Conservation (phyloP, 176 grass and related monocot species). For the Musa schizocarpa region DNA sequence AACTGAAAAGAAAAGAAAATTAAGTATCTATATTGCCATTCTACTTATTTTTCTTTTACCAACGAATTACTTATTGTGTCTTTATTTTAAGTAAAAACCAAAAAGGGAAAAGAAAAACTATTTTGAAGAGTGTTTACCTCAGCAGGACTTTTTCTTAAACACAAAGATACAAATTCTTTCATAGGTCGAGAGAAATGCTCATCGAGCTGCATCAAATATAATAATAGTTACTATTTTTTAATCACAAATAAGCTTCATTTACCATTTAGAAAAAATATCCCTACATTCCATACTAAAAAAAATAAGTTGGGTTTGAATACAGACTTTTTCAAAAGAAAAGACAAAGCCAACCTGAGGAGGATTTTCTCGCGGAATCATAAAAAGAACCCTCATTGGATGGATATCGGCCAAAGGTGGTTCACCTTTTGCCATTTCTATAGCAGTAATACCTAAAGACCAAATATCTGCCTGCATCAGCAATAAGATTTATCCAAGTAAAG, state of each 20-base stretch:
- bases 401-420: conserved; percentile 98
- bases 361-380: conserved; percentile 99
- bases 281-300: not conserved
- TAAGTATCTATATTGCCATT: too few relatives aligned
- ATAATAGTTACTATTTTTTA: not conserved
- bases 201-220: conserved; percentile 63
- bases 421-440: conserved; percentile 99
- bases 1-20: too few relatives aligned
- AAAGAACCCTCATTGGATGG: conserved; percentile 99
- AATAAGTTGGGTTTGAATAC: not conserved
- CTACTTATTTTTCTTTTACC: too few relatives aligned
- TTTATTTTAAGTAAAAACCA: not conserved
- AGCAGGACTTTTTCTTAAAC: conserved; percentile 84
- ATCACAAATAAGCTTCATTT: not conserved
- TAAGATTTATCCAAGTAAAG: conserved; percentile 9
- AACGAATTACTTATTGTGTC: not conserved
- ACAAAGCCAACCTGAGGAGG: conserved; percentile 77
- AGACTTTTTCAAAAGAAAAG: not conserved
- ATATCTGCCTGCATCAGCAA: conserved; percentile 87
- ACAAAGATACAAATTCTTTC: conserved; percentile 98
- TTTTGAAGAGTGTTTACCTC: conserved; percentile 42
- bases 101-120: not conserved
- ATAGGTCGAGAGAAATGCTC: conserved; percentile 96
- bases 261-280: not conserved
- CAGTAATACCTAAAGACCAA: conserved; percentile 99